Conservation (phyloP, 768 basidiomycete genomes). For the Russula earlei region DNA sequence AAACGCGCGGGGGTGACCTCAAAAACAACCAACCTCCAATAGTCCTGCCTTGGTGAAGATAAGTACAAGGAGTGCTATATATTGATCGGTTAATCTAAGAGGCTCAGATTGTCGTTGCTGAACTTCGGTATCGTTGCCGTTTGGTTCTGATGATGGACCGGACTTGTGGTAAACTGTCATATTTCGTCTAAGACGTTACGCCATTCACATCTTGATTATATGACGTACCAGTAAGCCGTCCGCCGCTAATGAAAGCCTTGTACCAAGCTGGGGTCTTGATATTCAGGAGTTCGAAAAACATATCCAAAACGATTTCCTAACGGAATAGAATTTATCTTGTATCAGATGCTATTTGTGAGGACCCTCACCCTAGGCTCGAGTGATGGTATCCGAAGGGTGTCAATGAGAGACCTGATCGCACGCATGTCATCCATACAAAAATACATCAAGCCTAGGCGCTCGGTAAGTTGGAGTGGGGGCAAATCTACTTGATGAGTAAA, state of each 20-base stretch:
- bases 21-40: conserved; percentile 54
- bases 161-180: conserved; percentile 47
- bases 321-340: not conserved
- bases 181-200: not conserved
- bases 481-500: conserved; percentile 4
- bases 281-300: conserved; percentile 88
- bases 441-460: conserved; percentile 67
- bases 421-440: conserved; percentile 85
- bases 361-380: conserved; percentile 66
- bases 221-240: conserved; percentile 70
- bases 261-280: conserved; percentile 93
- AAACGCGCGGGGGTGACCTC: not conserved
- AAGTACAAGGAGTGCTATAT: conserved; percentile 73
- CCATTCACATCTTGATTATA: not conserved
- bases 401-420: conserved; percentile 75
- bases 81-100: conserved; percentile 86
- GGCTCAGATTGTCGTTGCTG: conserved; percentile 40
- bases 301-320: conserved; percentile 87
- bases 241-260: conserved; percentile 82
- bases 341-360: not conserved
- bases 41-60: conserved; percentile 84
- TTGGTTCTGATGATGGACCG: conserved; percentile 15
- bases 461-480: not conserved
- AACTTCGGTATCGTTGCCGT: conserved; percentile 22
- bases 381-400: conserved; percentile 82